Evolutionary conservation across 202 grass and related monocot genomes (phyloP), one percentile per base, ranked within the genome.

Genomic region (Panicum virgatum): DNA sequence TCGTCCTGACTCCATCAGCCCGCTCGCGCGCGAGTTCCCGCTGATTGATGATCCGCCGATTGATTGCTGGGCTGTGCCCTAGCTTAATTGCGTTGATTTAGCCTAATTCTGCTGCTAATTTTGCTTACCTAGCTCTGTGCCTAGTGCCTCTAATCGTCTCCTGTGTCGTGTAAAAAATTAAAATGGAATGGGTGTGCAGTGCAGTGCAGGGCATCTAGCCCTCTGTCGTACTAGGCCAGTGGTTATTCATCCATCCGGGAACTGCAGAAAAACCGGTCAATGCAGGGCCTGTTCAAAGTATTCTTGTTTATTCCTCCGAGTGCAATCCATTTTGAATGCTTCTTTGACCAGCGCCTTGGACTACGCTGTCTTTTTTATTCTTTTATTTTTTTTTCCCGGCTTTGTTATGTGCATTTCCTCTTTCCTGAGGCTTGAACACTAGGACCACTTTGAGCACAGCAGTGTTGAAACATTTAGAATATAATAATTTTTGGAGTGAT

Each of bases 231-330:
- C n/a, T n/a, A 81, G 87, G 37, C 40, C 68, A 76, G 46, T 85
- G 32, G 78, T n/a, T n/a, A n/a, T n/a, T 78, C 67, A 81, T 85
- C 72, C 47, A 51, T 89, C 76, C 59, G 34, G 54, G 51, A 68
- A 62, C 66, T 56, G 53, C 4, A 2, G 53, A 3, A 72, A 75
- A 73, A 36, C 73, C 73, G 60, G 83, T 74, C 83, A 89, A 79
- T 82, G 83, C 79, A 73, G 83, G 53, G 34, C 59, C 51, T 57
- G 74, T 89, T 86, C 83, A 86, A 86, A 86, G 73, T 79, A 74
- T 62, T 20, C 36, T 54, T 79, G 45, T 82, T 86, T 86, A 89
- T 82, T 86, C 66, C 72, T 66, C 58, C 61, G 4, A 78, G 73
- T 67, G 83, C 51, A 82, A 86, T 86, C 60, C 60, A 22, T 36